A percentile compares a stretch with the other conserved stretches of the same genome.
Evolutionary conservation across 306 rosid genomes (phyloP).

Genomic region (Fragaria iinumae): DNA sequence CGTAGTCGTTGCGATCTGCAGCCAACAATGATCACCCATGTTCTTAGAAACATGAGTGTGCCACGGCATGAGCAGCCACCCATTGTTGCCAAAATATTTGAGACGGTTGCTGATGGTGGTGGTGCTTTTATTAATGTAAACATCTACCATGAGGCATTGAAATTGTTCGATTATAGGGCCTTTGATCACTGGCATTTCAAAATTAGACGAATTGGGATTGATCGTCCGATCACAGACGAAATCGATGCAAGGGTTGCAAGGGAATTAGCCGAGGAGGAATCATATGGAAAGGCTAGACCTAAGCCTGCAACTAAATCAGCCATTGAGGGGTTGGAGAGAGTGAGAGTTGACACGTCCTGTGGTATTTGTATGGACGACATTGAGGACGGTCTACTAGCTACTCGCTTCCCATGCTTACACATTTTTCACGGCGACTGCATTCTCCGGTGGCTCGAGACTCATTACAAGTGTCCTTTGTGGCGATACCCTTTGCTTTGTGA

Average conservation of each 20-base stretch:
- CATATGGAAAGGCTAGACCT: neutral
- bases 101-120: neutral
- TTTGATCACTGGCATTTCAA: neutral
- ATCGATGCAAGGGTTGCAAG: neutral
- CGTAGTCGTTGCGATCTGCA: neutral
- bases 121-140: neutral
- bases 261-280: neutral
- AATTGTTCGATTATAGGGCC: neutral
- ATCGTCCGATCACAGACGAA: neutral
- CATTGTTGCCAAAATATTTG: neutral
- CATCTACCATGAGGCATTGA: neutral
- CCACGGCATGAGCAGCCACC: neutral
- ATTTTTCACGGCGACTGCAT: neutral
- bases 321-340: neutral
- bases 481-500: neutral
- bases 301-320: neutral
- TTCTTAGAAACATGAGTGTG: neutral
- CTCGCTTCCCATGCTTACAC: neutral
- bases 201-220: no score
- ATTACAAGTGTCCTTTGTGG: neutral
- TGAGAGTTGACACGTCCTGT: neutral
- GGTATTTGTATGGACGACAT: neutral
- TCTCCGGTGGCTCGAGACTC: neutral
- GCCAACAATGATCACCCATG: neutral
- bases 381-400: neutral